Evolutionary conservation across 805 yeast species (phyloP).

Genomic region (Saccharomycopsis selenospora): DNA sequence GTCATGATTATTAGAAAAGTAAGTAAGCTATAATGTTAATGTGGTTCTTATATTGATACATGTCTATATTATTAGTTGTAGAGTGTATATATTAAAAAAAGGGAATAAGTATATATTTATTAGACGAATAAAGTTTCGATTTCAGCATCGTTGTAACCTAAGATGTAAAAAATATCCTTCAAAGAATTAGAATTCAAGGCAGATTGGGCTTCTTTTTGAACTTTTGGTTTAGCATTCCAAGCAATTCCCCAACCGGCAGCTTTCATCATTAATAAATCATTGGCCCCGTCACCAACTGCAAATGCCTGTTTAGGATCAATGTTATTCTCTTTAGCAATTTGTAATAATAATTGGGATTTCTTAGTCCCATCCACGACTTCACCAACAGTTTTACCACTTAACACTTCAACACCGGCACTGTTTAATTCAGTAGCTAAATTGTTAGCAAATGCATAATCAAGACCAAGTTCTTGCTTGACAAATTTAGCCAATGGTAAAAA

Average conservation of each 20-base stretch:
- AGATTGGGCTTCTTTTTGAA: constrained; percentile 76
- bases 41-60: no score
- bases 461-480: constrained; percentile 56
- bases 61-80: no score
- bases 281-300: constrained; percentile 97
- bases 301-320: constrained; percentile 49
- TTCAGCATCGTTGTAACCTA: constrained; percentile 64
- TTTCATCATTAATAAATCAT: constrained; percentile 88
- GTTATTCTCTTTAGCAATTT: constrained; percentile 49
- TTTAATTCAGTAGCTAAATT: constrained; percentile 43
- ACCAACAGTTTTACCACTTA: constrained; percentile 76
- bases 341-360: constrained; percentile 66
- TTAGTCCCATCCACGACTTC: constrained; percentile 78
- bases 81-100: no score
- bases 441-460: constrained; percentile 90
- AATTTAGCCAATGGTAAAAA: constrained; percentile 80
- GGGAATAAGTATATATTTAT: no score
- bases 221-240: constrained; percentile 95
- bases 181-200: constrained; percentile 69
- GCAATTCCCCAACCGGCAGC: constrained; percentile 92
- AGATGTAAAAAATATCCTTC: constrained; percentile 67
- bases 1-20: no score
- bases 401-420: constrained; percentile 33
- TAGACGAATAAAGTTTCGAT: constrained; percentile 29
- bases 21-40: no score